Evolutionary conservation across 2,329 filamentous ascomycete genomes (phyloP), one percentile per base, ranked within the genome.

Genomic region (Fusarium dimerum): DNA sequence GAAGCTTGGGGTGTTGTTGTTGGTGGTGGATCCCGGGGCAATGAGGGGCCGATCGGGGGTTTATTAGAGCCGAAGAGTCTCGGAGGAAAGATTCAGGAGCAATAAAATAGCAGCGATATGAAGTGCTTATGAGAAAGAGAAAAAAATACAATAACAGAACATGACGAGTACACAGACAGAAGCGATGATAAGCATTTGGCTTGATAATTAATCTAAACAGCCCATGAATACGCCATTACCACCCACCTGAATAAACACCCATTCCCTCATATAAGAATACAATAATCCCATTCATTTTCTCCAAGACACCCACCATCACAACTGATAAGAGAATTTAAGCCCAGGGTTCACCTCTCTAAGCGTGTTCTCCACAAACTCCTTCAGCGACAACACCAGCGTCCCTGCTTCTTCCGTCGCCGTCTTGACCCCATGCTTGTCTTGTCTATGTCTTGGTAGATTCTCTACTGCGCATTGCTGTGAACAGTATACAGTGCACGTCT

Each of bases 381-480:
- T 50, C 47, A 69, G 43, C 18, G 61, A 56, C 40, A 54, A 45
- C 34, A 64, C 60, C 48, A 65, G 51, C 36, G 50, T 54, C 46
- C 52, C 54, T 13, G 60, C 52, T 18, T 67, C 66, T 2, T 57
- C 62, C 2, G 54, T 42, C 30, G 54, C 52, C 46, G 63, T 62
- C 47, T 66, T 64, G 2, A 68, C 66, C 2, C 60, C 65, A 51
- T 72, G 69, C 51, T 56, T 65, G 12, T 43, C 51, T 11, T 72
- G 68, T 17, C 74, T 66, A 58, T 80, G 77, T 20, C 51, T 51
- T 11, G 70, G 68, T 36, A 80, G 71, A 53, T 78, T 76, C 12
- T 56, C 61, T 20, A 60, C 63, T n/a, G 75, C 76, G 58, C 77
- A 80, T 32, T 66, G 61, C 29, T 67, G 57, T 8, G 75, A 75